Percentiles rank a stretch among this genome's conserved stretches.
These are phyloP conservation scores for Alternaria sp. DNA, from an alignment of 2,329 filamentous ascomycete species.

Conservation along the genomic window DNA sequence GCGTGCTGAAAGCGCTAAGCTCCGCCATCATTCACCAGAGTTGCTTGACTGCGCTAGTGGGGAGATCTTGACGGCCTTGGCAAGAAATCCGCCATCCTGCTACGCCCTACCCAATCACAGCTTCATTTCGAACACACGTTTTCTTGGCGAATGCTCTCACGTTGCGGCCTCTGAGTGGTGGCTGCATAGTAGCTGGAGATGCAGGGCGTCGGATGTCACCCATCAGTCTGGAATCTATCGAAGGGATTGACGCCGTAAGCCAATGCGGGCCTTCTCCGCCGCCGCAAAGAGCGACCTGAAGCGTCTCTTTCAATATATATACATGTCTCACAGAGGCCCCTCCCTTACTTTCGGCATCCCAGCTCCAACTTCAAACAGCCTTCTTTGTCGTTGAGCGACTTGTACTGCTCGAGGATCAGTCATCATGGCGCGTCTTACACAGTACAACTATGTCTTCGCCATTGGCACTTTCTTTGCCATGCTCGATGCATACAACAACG, in stretches of 20 bases:
- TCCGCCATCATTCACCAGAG: neutral
- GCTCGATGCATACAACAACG: conserved; percentile 80
- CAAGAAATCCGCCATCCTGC: neutral
- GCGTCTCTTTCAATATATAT: conserved; percentile 28
- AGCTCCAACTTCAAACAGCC: conserved; percentile 24
- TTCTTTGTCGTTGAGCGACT: conserved; percentile 17
- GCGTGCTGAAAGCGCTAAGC: neutral
- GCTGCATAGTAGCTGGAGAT: conserved; percentile 12
- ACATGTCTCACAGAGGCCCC: conserved; percentile 17
- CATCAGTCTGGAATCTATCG: neutral
- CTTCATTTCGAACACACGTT: conserved; percentile 21
- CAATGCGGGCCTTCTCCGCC: conserved; percentile 13
- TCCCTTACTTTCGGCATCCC: conserved; percentile 14
- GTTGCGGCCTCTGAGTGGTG: conserved; percentile 16
- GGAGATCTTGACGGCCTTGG: neutral
- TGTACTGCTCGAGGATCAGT: conserved; percentile 17
- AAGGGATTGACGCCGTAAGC: conserved; percentile 1
- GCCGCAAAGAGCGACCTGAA: conserved; percentile 19
- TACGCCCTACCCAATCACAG: conserved; percentile 13
- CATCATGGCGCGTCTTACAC: conserved; percentile 31
- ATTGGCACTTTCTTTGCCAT: conserved; percentile 79
- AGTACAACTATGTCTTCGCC: conserved; percentile 74
- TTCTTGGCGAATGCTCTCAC: conserved; percentile 11
- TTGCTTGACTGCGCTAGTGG: neutral
- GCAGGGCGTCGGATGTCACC: conserved; percentile 11